Evolutionary conservation across 768 basidiomycete genomes (phyloP).

Genomic region (Boletus pseudopeckii): DNA sequence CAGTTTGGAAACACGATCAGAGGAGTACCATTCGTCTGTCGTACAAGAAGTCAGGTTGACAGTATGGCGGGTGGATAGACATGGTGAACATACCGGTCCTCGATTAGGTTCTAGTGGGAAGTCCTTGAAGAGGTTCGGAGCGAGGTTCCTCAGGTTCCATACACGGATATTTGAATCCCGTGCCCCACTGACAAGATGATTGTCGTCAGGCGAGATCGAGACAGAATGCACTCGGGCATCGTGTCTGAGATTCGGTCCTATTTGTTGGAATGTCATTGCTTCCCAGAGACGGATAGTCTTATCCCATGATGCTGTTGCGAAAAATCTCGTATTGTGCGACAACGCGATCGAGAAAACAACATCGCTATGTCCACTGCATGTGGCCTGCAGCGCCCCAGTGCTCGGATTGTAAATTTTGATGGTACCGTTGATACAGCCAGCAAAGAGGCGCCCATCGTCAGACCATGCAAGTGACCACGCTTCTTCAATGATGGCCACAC

Average conservation of each 20-base stretch:
- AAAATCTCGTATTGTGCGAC: constrained; percentile 16
- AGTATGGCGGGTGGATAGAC: not conserved
- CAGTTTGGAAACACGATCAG: not conserved
- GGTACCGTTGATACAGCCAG: constrained; percentile 16
- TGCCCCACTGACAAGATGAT: constrained; percentile 15
- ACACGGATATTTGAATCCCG: constrained; percentile 13
- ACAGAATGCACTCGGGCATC: constrained; percentile 6
- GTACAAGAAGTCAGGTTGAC: not conserved
- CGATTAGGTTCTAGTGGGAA: constrained; percentile 13
- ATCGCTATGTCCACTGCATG: constrained; percentile 16
- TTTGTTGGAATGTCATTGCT: constrained; percentile 12
- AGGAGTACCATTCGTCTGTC: not conserved
- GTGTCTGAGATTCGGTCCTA: constrained; percentile 17
- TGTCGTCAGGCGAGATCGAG: constrained; percentile 15
- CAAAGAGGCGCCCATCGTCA: constrained; percentile 11
- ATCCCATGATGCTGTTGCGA: constrained; percentile 30
- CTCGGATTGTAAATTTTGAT: constrained; percentile 11
- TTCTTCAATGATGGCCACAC: not conserved
- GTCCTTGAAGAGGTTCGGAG: constrained; percentile 12
- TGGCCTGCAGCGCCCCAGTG: not conserved
- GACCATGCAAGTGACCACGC: constrained; percentile 26
- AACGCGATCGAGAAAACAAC: constrained; percentile 18
- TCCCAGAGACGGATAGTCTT: constrained; percentile 30
- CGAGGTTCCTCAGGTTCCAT: constrained; percentile 14
- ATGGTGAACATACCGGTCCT: constrained; percentile 6